Evolutionary conservation across 352 stramenopile genomes (phyloP), one percentile per base, ranked within the genome.

Genomic region (Pythium oligandrum): DNA sequence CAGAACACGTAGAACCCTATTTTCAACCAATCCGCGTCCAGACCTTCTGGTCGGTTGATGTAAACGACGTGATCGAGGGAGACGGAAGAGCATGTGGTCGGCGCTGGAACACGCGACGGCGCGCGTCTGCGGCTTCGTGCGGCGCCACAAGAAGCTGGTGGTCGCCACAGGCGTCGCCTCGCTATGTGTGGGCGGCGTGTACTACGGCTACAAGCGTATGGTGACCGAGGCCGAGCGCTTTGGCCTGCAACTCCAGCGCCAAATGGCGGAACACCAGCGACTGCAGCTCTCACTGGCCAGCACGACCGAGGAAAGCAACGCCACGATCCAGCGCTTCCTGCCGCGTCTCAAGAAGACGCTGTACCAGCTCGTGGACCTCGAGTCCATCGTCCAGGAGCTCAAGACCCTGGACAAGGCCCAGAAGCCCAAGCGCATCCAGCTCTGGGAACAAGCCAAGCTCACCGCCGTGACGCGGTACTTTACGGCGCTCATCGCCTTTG

Each of bases 401-500:
- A 87, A 88, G 48, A 65, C 64, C 53, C 73, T 89, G 42, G 70
- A 86, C 61, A 90, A 87, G 61, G 81, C 61, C 43, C 64, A 88
- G 48, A 83, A 83, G 48, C 44, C 36, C 40, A 57, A 53, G 40
- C 82, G 82, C 45, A 86, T 88, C 48, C 58, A 56, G 52, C 73
- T 92, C 10, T 92, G 82, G 82, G 75, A 89, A 38, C 59, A 86
- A 40, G 82, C 82, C 44, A 92, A 92, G 66, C 61, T 71, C 47
- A 64, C 86, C 51, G 79, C 77, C 1, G 53, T 92, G 37, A 88
- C 77, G 64, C 78, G 82, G 11, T 90, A 90, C 63, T 66, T 90
- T 39, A 88, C 77, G 53, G 73, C 71, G 37, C 72, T 92, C 7
- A 59, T 90, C 40, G 77, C 76, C n/a, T 86, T 90, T 45, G 79